Conservation (phyloP, 2,329 filamentous ascomycete species). For the Alternaria postmessia region DNA sequence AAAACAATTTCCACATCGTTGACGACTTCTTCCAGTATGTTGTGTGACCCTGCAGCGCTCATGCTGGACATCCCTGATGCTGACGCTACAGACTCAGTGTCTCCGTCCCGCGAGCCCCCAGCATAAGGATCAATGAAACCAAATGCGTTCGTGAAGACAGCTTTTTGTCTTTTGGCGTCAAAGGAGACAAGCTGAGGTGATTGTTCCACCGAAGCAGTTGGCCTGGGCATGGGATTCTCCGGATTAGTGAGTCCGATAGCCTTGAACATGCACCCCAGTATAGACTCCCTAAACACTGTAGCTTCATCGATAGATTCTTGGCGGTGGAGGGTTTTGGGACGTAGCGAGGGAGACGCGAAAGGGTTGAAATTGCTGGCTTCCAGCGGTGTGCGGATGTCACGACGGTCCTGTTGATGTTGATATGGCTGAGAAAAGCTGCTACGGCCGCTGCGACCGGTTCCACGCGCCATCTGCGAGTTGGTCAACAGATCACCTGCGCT, state of each 20-base stretch:
- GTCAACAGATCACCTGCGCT: conserved; percentile 76
- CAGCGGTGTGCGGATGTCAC: conserved; percentile 56
- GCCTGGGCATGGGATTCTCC: conserved; percentile 69
- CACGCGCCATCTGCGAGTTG: conserved; percentile 75
- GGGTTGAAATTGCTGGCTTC: conserved; percentile 54
- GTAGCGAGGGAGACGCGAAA: conserved; percentile 46
- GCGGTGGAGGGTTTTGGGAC: conserved; percentile 63
- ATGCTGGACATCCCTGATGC: conserved; percentile 54
- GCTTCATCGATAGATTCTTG: conserved; percentile 90
- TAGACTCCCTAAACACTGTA: conserved; percentile 84
- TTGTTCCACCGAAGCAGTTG: conserved; percentile 75
- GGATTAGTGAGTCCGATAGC: conserved; percentile 81
- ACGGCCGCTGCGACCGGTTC: conserved; percentile 59
- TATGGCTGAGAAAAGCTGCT: conserved; percentile 60
- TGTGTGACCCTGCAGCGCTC: conserved; percentile 68
- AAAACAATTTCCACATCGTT: conserved; percentile 97
- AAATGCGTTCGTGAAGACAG: conserved; percentile 85
- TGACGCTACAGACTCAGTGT: conserved; percentile 81
- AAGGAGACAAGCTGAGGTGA: conserved; percentile 86
- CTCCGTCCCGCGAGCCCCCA: conserved; percentile 73
- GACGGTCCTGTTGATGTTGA: conserved; percentile 54
- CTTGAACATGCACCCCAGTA: conserved; percentile 95
- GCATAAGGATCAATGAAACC: conserved; percentile 90
- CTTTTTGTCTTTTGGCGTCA: conserved; percentile 81
- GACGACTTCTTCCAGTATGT: conserved; percentile 79